Evolutionary conservation across 2,329 filamentous ascomycete genomes (phyloP).

Genomic region (Arthrobotrys musiformis): DNA sequence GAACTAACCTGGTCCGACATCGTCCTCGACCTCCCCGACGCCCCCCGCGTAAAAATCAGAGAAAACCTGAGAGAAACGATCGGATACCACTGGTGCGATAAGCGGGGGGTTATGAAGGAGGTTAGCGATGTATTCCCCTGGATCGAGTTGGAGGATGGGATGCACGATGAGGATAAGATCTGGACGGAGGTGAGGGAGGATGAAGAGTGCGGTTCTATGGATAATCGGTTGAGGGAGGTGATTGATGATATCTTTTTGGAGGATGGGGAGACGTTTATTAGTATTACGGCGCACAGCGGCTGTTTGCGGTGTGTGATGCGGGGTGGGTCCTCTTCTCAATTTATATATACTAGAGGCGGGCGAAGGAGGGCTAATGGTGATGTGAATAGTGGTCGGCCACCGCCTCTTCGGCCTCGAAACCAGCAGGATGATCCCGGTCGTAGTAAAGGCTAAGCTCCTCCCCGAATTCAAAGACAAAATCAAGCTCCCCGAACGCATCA

Average conservation of each 20-base stretch:
- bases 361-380: background rate
- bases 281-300: slow-evolving; percentile 71
- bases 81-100: slow-evolving; percentile 75
- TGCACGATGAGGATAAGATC: slow-evolving; percentile 70
- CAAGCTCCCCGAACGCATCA: slow-evolving; percentile 17
- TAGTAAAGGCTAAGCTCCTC: slow-evolving; percentile 67
- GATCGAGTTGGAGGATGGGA: slow-evolving; percentile 71
- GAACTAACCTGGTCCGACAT: slow-evolving; percentile 71
- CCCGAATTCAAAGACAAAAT: slow-evolving; percentile 37
- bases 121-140: slow-evolving; percentile 68
- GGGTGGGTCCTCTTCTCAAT: slow-evolving; percentile 9
- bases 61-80: slow-evolving; percentile 71
- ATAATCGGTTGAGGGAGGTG: slow-evolving; percentile 66
- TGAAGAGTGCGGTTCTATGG: slow-evolving; percentile 65
- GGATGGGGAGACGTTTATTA: slow-evolving; percentile 69
- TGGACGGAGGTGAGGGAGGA: slow-evolving; percentile 67
- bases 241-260: slow-evolving; percentile 70
- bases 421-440: slow-evolving; percentile 74
- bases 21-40: slow-evolving; percentile 65
- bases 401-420: slow-evolving; percentile 72
- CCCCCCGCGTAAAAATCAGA: slow-evolving; percentile 61
- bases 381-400: slow-evolving; percentile 68
- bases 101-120: slow-evolving; percentile 64
- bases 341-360: background rate
- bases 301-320: slow-evolving; percentile 56